Evolutionary conservation across 2,329 filamentous ascomycete genomes (phyloP).

Genomic region (Aspergillus fijiensis): DNA sequence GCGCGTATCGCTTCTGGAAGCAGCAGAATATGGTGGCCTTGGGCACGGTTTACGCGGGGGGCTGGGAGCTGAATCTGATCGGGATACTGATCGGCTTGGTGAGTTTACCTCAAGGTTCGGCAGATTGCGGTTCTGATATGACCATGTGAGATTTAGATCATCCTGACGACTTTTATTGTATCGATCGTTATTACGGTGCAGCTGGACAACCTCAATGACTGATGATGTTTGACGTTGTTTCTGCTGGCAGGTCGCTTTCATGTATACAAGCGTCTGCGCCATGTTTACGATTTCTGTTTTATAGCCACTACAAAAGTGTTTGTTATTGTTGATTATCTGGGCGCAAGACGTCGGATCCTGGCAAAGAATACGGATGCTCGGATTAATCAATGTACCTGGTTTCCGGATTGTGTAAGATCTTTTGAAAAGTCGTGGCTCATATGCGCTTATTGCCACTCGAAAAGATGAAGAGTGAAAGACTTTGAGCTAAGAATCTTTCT

Average conservation of each 20-base stretch:
- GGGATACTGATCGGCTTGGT: slow-evolving; percentile 51
- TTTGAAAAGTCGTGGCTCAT: too few relatives aligned
- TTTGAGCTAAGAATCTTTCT: too few relatives aligned
- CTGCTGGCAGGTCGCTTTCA: not conserved
- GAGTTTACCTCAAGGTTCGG: slow-evolving; percentile 28
- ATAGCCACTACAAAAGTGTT: not conserved
- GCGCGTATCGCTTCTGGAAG: slow-evolving; percentile 59
- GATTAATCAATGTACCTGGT: not conserved
- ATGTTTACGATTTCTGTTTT: not conserved
- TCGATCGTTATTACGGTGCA: not conserved
- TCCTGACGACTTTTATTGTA: slow-evolving; percentile 15
- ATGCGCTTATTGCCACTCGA: too few relatives aligned
- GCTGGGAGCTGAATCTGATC: slow-evolving; percentile 57
- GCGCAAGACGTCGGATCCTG: not conserved
- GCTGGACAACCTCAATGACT: not conserved
- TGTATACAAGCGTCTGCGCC: not conserved
- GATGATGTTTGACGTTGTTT: not conserved
- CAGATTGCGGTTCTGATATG: not conserved
- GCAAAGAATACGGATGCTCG: not conserved
- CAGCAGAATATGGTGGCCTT: slow-evolving; percentile 59
- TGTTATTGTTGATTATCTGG: not conserved
- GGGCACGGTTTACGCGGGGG: slow-evolving; percentile 58
- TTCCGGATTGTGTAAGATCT: too few relatives aligned
- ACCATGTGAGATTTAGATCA: slow-evolving; percentile 7
- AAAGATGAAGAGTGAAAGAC: too few relatives aligned